Base-by-base conservation (phyloP, 768 basidiomycete genomes). In the Collybiopsis confluens region DNA sequence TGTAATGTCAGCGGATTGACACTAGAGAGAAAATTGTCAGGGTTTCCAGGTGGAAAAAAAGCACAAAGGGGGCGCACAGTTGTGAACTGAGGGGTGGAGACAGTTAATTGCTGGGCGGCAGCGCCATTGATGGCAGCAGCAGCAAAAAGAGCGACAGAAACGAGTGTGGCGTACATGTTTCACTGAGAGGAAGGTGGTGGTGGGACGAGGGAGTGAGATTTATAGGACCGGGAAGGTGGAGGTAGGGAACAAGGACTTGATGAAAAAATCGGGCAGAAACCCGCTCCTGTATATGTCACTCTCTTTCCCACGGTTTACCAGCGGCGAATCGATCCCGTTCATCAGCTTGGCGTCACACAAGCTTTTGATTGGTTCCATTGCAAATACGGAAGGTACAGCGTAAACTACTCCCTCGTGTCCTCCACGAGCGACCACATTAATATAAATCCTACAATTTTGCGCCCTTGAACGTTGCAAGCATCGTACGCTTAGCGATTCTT, bases 131-230 rank as follows among this genome's bases (percentile, higher is more conserved):
- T 61, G 67, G 77, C 77, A 66, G 83, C 71, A 60, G 73, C 64
- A 64, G 78, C 68, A 73, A 90, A 70, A 83, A 90, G 80, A 63
- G 86, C 75, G 72, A 81, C 65, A 56, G 79, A 77, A 88, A 89
- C 48, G 88, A 91, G 70, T 72, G 90, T 88, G 74, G 81, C 38
- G 79, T 83, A 84, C 90, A 91, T 92, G 70, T 68, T 79, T 69
- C 60, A 56, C 59, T 45, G 33, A n/a, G 28, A 43, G 51, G 46
- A 59, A 56, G 55, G 16, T 49, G 30, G 24, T 58, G 56, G 57
- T 58, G 37, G 59, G 30, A 58, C 36, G 49, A 59, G 52, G 57
- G 54, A 59, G 58, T 41, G 62, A 59, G 36, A 56, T 47, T 56
- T 49, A 56, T 50, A 51, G 33, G 40, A 40, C n/a, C 42, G 35